Conservation (phyloP, 176 grass and related monocot genomes). For the Otatea glauca region DNA sequence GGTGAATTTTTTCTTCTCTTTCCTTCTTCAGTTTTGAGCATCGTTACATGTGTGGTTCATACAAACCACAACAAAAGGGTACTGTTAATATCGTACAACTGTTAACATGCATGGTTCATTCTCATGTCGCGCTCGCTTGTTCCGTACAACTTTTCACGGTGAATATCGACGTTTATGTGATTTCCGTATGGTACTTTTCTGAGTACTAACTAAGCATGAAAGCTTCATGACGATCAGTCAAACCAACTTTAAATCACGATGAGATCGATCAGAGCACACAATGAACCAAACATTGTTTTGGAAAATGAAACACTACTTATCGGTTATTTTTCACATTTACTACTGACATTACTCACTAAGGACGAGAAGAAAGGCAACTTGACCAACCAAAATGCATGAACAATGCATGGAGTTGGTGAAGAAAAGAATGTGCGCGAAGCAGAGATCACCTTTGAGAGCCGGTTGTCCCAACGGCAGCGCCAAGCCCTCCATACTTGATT, state of each 20-base stretch:
- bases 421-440: background rate
- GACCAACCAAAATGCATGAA: slow-evolving; percentile 5
- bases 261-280: background rate
- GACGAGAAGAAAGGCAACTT: background rate
- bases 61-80: background rate
- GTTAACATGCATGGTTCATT: background rate
- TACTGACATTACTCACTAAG: background rate
- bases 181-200: background rate
- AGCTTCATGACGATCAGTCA: too few species aligned
- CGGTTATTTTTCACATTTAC: background rate
- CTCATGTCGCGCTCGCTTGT: background rate
- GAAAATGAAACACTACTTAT: background rate
- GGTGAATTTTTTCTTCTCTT: background rate
- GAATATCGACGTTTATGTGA: background rate
- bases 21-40: background rate
- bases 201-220: background rate
- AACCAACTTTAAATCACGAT: background rate
- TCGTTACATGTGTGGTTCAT: background rate
- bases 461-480: background rate
- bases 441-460: background rate
- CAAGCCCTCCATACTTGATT: too few species aligned
- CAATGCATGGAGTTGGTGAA: background rate
- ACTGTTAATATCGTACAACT: background rate
- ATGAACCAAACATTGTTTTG: background rate
- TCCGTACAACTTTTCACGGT: background rate